Evolutionary conservation across 805 yeast genomes (phyloP).

Genomic region (Candida sithepensis): DNA sequence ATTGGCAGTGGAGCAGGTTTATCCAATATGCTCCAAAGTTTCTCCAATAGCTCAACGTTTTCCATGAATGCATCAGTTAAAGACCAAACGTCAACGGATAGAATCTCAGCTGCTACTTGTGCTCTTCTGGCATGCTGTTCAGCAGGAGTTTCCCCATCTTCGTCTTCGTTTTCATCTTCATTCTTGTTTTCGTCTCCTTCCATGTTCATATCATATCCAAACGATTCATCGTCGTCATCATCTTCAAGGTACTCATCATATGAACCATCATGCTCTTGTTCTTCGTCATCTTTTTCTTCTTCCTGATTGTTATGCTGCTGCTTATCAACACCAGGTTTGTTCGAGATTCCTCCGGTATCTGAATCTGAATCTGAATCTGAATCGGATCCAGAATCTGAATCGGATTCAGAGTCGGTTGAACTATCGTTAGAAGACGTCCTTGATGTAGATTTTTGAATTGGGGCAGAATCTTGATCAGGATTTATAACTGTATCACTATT

Average conservation of each 20-base stretch:
- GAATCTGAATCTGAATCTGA: conserved; percentile 18
- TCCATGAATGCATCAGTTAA: conserved; percentile 88
- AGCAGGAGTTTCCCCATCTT: conserved; percentile 29
- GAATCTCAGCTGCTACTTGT: conserved; percentile 79
- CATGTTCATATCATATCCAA: conserved; percentile 1
- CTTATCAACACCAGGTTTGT: not conserved
- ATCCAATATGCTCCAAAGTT: conserved; percentile 79
- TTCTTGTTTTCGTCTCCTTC: conserved; percentile 23
- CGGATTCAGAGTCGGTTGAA: conserved; percentile 1
- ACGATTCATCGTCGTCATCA: conserved; percentile 13
- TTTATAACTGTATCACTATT: conserved; percentile 1
- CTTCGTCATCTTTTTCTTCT: not conserved
- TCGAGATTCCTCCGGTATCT: conserved; percentile 18
- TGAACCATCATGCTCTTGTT: conserved; percentile 3
- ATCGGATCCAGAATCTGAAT: conserved; percentile 9
- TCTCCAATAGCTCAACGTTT: conserved; percentile 56
- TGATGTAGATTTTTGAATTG: not conserved
- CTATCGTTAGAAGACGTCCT: not conserved
- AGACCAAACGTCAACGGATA: conserved; percentile 92
- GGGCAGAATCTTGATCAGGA: conserved; percentile 12
- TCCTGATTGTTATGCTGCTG: too few relatives aligned
- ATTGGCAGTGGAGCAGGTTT: conserved; percentile 64
- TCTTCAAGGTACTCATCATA: conserved; percentile 13
- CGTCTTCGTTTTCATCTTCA: conserved; percentile 28
- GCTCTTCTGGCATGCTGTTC: conserved; percentile 41